These are phyloP conservation scores for Rhizopogon sp. DNA, from an alignment of 768 basidiomycete species.

Conservation along the genomic window DNA sequence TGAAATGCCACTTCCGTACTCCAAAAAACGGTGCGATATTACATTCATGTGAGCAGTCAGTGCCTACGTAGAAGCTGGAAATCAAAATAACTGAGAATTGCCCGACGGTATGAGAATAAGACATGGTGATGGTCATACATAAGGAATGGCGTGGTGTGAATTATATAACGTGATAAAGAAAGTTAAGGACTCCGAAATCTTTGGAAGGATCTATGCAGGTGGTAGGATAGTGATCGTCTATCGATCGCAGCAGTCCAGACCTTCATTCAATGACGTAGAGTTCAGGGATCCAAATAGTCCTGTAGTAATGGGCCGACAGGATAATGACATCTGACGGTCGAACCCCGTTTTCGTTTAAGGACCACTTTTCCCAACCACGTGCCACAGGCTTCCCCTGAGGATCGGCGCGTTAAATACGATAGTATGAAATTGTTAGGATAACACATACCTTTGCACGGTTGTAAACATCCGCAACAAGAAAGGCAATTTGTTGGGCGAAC, in stretches of 20 bases:
- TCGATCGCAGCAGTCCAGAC: background rate
- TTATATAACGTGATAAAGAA: background rate
- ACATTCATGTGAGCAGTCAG: background rate
- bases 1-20: background rate
- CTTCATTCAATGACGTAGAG: conserved; percentile 21
- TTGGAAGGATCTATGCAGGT: background rate
- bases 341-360: conserved; percentile 11
- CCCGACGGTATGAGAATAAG: no score
- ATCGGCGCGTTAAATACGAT: background rate
- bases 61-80: background rate
- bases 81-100: background rate
- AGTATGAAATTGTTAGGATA: background rate
- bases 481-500: conserved; percentile 6
- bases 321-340: conserved; percentile 12
- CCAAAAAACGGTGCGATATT: background rate
- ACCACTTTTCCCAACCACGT: conserved; percentile 16
- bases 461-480: background rate
- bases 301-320: conserved; percentile 22
- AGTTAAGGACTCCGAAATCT: background rate
- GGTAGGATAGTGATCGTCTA: no score
- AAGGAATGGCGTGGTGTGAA: background rate
- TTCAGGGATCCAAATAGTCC: conserved; percentile 23
- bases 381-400: background rate
- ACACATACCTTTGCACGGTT: background rate
- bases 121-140: background rate